These are phyloP conservation scores for Pyrus pyrifolia DNA, from an alignment of 306 rosid genomes.

Conservation along the genomic window DNA sequence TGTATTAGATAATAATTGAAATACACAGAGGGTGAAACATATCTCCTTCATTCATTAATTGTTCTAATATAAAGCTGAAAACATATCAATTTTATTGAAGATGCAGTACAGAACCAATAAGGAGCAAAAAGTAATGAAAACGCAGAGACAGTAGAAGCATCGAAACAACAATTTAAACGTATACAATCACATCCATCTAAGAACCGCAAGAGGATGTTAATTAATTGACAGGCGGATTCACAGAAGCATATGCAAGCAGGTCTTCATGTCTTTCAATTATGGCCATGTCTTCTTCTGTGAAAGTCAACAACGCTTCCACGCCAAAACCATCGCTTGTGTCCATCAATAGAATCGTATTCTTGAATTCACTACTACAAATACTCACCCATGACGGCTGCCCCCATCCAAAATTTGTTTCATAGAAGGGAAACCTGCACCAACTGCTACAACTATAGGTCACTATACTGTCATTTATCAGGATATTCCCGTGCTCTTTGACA, in stretches of 20 bases:
- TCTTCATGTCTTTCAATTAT: conserved; percentile 13
- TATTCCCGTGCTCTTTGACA: neutral
- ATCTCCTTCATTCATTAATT: neutral
- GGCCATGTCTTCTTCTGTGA: conserved; percentile 2
- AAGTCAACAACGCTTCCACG: conserved; percentile 7
- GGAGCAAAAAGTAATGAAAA: neutral
- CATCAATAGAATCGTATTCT: conserved; percentile 10
- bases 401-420: conserved; percentile 26
- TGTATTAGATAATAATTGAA: too few species aligned
- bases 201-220: neutral
- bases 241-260: neutral
- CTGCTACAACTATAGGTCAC: neutral
- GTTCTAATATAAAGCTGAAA: neutral
- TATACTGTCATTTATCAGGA: neutral
- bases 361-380: neutral
- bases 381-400: conserved; percentile 25
- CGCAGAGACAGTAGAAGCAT: neutral
- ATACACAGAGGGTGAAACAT: neutral
- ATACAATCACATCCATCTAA: neutral
- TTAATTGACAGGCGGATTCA: neutral
- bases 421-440: conserved; percentile 18
- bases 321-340: conserved; percentile 17
- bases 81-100: neutral
- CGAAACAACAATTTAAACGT: neutral
- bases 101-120: neutral